Evolutionary conservation across 768 basidiomycete species (phyloP).

Genomic region (Chalciporus sphaerocephalus): DNA sequence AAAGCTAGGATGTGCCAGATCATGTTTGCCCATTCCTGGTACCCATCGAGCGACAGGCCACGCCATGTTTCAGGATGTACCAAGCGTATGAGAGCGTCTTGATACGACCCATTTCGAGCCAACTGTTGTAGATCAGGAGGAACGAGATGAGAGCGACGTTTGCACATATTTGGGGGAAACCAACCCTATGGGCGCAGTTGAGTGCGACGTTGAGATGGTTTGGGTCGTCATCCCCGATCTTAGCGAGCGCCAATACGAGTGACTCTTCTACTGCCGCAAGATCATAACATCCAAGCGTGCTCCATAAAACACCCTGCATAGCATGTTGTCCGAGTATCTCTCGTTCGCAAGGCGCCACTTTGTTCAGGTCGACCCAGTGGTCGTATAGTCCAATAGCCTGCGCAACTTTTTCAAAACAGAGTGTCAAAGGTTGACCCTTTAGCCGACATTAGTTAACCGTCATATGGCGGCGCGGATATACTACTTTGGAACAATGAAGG

Average conservation of each 20-base stretch:
- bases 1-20: constrained; percentile 75
- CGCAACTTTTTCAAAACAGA: constrained; percentile 63
- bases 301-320: constrained; percentile 73
- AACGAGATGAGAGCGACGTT: constrained; percentile 5
- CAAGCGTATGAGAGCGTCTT: constrained; percentile 55
- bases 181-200: constrained; percentile 67
- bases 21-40: constrained; percentile 67
- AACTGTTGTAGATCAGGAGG: constrained; percentile 37
- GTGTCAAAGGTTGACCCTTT: constrained; percentile 67
- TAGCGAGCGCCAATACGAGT: constrained; percentile 64
- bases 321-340: constrained; percentile 73
- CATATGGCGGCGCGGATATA: background rate
- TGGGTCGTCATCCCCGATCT: constrained; percentile 53
- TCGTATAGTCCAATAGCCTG: constrained; percentile 69
- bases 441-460: constrained; percentile 9
- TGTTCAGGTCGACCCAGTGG: constrained; percentile 61
- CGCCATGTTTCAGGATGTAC: constrained; percentile 70
- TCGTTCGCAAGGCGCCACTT: constrained; percentile 43
- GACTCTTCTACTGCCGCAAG: constrained; percentile 66
- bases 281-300: constrained; percentile 59
- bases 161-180: constrained; percentile 11
- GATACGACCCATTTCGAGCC: constrained; percentile 66
- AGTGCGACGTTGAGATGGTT: constrained; percentile 56
- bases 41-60: constrained; percentile 59
- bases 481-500: background rate